A percentile compares a stretch with the other conserved stretches of the same genome.
Evolutionary conservation across 1,284 basidiomycete genomes (phyloP).

Genomic region (Clitocybe nebularis): DNA sequence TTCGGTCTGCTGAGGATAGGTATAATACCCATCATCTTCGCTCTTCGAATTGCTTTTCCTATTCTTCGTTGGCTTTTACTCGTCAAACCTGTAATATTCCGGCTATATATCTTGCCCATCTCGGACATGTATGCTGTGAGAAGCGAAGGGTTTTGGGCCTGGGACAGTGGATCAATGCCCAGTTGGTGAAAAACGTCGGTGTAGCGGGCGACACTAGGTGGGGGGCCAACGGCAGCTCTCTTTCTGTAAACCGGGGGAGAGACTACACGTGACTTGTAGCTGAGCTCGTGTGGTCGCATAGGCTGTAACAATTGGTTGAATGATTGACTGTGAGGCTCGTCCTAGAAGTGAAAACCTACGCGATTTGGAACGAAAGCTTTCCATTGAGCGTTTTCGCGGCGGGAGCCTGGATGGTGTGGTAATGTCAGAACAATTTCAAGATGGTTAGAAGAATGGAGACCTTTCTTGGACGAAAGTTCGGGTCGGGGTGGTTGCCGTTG

Average conservation of each 20-base stretch:
- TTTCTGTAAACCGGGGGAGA: conserved; percentile 19
- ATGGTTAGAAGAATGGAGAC: background rate
- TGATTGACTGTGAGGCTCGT: conserved; percentile 2
- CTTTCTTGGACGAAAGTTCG: too few species aligned
- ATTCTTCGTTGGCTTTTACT: conserved; percentile 78
- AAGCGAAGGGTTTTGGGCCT: conserved; percentile 65
- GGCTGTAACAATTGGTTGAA: conserved; percentile 27
- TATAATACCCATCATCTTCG: conserved; percentile 91
- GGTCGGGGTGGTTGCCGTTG: background rate
- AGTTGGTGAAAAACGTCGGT: conserved; percentile 70
- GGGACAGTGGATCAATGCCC: conserved; percentile 64
- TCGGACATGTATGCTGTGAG: conserved; percentile 69
- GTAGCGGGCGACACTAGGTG: conserved; percentile 41
- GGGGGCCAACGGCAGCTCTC: conserved; percentile 46
- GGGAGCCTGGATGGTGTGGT: background rate
- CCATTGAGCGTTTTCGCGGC: conserved; percentile 14
- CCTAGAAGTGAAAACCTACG: conserved; percentile 15
- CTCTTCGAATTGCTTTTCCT: conserved; percentile 86
- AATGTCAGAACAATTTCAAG: background rate
- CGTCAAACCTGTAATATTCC: conserved; percentile 75
- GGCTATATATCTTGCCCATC: conserved; percentile 81
- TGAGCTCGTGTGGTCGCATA: conserved; percentile 43
- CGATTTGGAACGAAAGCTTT: conserved; percentile 21
- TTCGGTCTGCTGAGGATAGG: conserved; percentile 54
- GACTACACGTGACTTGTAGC: conserved; percentile 34